phyloP scores from a whole-genome alignment of 2,329 filamentous ascomycete genomes.

The Xylariaceae sp. region DNA sequence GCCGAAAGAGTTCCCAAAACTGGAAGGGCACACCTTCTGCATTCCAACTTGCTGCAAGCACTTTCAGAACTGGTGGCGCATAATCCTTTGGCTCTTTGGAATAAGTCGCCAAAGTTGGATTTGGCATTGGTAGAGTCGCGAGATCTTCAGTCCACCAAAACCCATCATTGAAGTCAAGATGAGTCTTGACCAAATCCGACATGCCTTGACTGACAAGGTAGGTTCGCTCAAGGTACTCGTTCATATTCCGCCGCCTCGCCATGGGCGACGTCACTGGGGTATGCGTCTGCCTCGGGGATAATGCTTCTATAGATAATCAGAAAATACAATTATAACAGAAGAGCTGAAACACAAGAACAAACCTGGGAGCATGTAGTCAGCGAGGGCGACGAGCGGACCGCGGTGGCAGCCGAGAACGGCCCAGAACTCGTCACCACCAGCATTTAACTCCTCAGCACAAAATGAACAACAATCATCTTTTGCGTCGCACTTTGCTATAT shows the following conservation, averaged over 20 bases:
- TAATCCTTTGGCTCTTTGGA: constrained; percentile 37
- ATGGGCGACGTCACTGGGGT: constrained; percentile 50
- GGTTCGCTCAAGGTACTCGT: constrained; percentile 46
- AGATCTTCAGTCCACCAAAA: constrained; percentile 57
- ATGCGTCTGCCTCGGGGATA: constrained; percentile 46
- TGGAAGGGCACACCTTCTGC: constrained; percentile 45
- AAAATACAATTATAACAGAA: too few relatives aligned
- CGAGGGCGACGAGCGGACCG: constrained; percentile 43
- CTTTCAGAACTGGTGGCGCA: constrained; percentile 46
- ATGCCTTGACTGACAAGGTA: constrained; percentile 41
- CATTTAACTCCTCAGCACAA: constrained; percentile 38
- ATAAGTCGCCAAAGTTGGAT: constrained; percentile 37
- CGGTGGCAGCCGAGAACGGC: constrained; percentile 48
- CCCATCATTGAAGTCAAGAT: constrained; percentile 51
- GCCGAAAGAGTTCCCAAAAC: constrained; percentile 49
- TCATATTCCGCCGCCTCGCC: constrained; percentile 46
- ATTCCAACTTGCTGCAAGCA: constrained; percentile 51
- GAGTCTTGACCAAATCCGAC: constrained; percentile 38
- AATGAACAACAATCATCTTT: constrained; percentile 48
- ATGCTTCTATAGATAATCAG: constrained; percentile 32
- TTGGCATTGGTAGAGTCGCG: constrained; percentile 36
- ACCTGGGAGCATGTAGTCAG: constrained; percentile 50
- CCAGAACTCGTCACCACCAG: constrained; percentile 44
- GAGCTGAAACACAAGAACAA: constrained; percentile 13
- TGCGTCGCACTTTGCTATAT: constrained; percentile 45